phyloP scores from a whole-genome alignment of 2,329 filamentous ascomycete species.

The Daldinia sp. region DNA sequence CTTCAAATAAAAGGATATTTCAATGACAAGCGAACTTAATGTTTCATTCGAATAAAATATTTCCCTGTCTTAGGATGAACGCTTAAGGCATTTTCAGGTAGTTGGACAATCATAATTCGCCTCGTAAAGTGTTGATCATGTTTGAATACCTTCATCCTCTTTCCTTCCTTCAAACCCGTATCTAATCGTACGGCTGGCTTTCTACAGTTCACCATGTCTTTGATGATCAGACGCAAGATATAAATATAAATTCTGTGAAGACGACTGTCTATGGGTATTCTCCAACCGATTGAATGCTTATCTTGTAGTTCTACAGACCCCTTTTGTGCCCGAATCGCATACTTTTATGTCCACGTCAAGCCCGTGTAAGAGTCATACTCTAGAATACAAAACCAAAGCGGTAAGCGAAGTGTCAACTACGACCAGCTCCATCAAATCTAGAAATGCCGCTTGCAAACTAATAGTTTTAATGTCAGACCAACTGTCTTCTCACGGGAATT shows the following conservation, averaged over 20 bases:
- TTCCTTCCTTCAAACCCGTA: too few species aligned
- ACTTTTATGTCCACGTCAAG: neutral
- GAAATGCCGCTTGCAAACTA: neutral
- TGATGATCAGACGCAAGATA: neutral
- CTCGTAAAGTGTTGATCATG: neutral
- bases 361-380: neutral
- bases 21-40: neutral
- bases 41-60: neutral
- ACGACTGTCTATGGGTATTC: constrained; percentile 7
- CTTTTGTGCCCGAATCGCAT: neutral
- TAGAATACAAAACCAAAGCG: neutral
- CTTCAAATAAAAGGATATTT: constrained; percentile 15
- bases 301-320: neutral
- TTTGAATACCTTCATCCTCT: neutral
- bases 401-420: neutral
- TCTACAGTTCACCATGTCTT: neutral
- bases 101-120: neutral
- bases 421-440: neutral
- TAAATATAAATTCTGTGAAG: neutral
- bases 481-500: neutral
- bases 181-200: neutral
- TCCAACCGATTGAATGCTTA: neutral
- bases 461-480: neutral
- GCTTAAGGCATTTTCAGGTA: neutral
- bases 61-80: neutral